A percentile compares a stretch with the other conserved stretches of the same genome.
These are phyloP conservation scores for Cutaneotrichosporon spelunceum DNA, from an alignment of 1,284 basidiomycete species.

Conservation along the genomic window DNA sequence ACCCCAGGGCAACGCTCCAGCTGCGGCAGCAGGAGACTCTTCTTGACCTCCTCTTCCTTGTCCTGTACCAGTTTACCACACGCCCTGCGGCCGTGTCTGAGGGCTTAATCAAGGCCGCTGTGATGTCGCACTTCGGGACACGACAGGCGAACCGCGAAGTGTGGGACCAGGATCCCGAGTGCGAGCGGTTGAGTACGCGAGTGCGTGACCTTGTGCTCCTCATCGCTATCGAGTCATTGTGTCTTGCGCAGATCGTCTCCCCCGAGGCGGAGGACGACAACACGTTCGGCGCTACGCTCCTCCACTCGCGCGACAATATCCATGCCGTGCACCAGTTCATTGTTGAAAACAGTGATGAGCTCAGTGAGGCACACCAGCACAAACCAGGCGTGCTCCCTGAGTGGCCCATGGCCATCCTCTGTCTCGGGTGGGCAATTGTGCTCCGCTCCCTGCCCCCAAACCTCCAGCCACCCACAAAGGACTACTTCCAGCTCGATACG, in stretches of 20 bases:
- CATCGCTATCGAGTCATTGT: slow-evolving; percentile 40
- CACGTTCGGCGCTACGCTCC: slow-evolving; percentile 29
- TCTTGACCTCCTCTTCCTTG: slow-evolving; percentile 42
- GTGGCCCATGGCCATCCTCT: slow-evolving; percentile 43
- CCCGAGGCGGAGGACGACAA: slow-evolving; percentile 24
- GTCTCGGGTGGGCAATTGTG: slow-evolving; percentile 45
- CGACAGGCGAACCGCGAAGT: slow-evolving; percentile 41
- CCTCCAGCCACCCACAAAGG: slow-evolving; percentile 25
- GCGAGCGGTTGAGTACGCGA: slow-evolving; percentile 26
- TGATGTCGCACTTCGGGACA: slow-evolving; percentile 42
- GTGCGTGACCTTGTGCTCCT: slow-evolving; percentile 42
- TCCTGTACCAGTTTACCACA: slow-evolving; percentile 36
- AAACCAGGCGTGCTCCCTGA: slow-evolving; percentile 19
- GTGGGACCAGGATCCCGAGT: slow-evolving; percentile 38
- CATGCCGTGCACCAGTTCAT: slow-evolving; percentile 38
- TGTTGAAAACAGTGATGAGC: slow-evolving; percentile 33
- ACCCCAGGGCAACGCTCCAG: slow-evolving; percentile 41
- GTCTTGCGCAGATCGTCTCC: slow-evolving; percentile 35
- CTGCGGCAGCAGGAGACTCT: slow-evolving; percentile 38
- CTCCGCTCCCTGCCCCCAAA: slow-evolving; percentile 33
- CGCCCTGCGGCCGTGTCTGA: slow-evolving; percentile 38
- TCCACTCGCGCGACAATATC: slow-evolving; percentile 33
- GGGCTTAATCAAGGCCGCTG: slow-evolving; percentile 36
- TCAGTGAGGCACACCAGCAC: slow-evolving; percentile 21
- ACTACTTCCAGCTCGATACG: slow-evolving; percentile 25